A percentile compares a stretch with the other conserved stretches of the same genome.
Evolutionary conservation across 1,139 yeast species (phyloP).

Genomic region (Yamadazyma aaseri): DNA sequence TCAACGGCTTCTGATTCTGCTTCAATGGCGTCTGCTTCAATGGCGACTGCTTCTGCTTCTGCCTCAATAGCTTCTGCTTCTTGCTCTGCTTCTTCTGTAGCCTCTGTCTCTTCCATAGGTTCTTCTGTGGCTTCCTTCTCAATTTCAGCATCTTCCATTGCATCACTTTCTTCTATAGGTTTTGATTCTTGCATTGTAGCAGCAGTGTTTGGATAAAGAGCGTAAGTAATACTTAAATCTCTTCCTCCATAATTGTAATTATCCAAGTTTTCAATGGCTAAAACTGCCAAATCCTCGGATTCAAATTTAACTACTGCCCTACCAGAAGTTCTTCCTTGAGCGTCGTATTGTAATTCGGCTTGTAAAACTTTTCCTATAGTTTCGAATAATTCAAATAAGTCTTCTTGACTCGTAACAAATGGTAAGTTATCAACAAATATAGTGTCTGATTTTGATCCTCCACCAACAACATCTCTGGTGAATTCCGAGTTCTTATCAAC

Average conservation of each 20-base stretch:
- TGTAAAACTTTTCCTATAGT: conserved; percentile 74
- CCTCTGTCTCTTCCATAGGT: conserved; percentile 3
- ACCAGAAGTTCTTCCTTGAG: conserved; percentile 72
- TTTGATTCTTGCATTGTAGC: conserved; percentile 2
- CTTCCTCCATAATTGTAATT: conserved; percentile 86
- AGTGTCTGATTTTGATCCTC: conserved; percentile 63
- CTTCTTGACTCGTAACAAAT: conserved; percentile 82
- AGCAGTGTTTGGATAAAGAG: conserved; percentile 20
- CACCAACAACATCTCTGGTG: conserved; percentile 61
- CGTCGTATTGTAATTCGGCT: conserved; percentile 74
- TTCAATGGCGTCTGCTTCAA: conserved; percentile 2
- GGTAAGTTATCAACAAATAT: conserved; percentile 81
- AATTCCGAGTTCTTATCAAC: conserved; percentile 48
- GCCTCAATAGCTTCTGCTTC: conserved; percentile 4
- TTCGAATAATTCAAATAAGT: conserved; percentile 81
- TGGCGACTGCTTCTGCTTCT: conserved; percentile 7
- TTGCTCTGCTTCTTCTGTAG: conserved; percentile 3
- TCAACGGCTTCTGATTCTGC: conserved; percentile 9
- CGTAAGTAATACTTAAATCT: conserved; percentile 64
- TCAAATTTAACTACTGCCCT: conserved; percentile 81
- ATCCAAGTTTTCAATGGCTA: conserved; percentile 71
- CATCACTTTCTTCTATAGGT: conserved; percentile 2
- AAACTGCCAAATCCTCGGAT: conserved; percentile 64
- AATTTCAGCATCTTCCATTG: not conserved
- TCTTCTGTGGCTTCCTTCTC: not conserved